phyloP scores from a whole-genome alignment of 2,329 filamentous ascomycete species.

The Epichloe aotearoae region DNA sequence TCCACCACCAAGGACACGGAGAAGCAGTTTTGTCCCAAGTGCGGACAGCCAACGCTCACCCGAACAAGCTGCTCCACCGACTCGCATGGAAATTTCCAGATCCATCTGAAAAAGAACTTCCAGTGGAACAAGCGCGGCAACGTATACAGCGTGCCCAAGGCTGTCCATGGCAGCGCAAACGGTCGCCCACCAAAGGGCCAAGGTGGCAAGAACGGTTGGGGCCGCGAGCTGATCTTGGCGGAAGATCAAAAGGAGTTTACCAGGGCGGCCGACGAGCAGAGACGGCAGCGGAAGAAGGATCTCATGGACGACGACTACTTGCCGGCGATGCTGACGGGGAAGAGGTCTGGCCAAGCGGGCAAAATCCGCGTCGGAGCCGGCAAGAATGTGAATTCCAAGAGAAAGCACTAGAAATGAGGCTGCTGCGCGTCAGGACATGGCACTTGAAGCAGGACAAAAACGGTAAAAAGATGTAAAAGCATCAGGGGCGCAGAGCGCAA shows the following conservation, averaged over 20 bases:
- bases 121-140: slow-evolving; percentile 93
- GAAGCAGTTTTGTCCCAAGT: slow-evolving; percentile 86
- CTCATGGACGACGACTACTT: slow-evolving; percentile 93
- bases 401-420: slow-evolving; percentile 30
- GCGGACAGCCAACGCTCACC: slow-evolving; percentile 76
- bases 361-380: slow-evolving; percentile 75
- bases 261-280: slow-evolving; percentile 48
- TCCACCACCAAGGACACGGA: slow-evolving; percentile 67
- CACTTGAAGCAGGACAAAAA: background rate
- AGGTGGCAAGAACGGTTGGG: slow-evolving; percentile 82
- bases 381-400: slow-evolving; percentile 70
- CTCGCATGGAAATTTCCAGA: slow-evolving; percentile 61
- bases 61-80: slow-evolving; percentile 79
- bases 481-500: too few species aligned
- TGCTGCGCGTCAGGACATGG: too few species aligned
- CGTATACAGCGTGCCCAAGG: slow-evolving; percentile 85
- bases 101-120: slow-evolving; percentile 89
- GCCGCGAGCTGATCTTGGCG: slow-evolving; percentile 66
- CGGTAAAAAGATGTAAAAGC: too few species aligned
- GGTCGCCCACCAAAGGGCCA: slow-evolving; percentile 56
- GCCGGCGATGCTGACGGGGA: slow-evolving; percentile 71
- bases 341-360: slow-evolving; percentile 50
- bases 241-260: slow-evolving; percentile 95
- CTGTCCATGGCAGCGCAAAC: slow-evolving; percentile 65
- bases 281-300: slow-evolving; percentile 58